Percentiles rank a stretch among this genome's conserved stretches.
Evolutionary conservation across 352 stramenopile species (phyloP).

Genomic region (Hyaloperonospora arabidopsidis): DNA sequence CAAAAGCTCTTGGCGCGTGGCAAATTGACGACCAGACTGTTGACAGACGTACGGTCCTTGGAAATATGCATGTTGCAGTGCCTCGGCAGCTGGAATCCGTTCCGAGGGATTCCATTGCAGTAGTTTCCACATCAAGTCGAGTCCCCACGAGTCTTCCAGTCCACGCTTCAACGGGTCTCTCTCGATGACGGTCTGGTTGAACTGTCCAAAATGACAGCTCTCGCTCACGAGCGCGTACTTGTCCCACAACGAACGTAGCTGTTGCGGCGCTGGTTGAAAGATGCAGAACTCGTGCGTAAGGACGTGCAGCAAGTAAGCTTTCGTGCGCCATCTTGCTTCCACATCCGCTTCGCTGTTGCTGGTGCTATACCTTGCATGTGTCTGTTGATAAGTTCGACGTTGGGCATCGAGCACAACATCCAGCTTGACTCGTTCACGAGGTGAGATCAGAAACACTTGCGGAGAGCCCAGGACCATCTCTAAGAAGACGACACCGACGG

Average conservation of each 20-base stretch:
- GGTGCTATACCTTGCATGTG: conserved; percentile 1
- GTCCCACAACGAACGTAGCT: conserved; percentile 51
- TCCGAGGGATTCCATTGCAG: conserved; percentile 89
- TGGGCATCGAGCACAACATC: conserved; percentile 66
- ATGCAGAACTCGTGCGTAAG: conserved; percentile 82
- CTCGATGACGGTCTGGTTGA: conserved; percentile 86
- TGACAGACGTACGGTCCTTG: conserved; percentile 64
- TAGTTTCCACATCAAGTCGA: conserved; percentile 92
- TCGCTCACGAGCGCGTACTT: conserved; percentile 69
- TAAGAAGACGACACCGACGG: conserved; percentile 92
- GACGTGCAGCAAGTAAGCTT: conserved; percentile 73
- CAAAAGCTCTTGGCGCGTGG: conserved; percentile 49
- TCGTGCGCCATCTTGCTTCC: conserved; percentile 26
- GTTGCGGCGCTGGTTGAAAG: conserved; percentile 50
- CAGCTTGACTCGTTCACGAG: conserved; percentile 86
- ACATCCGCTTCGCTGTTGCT: conserved; percentile 12
- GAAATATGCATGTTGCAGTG: conserved; percentile 85
- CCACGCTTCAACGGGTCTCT: conserved; percentile 88
- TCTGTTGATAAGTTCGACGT: conserved; percentile 20
- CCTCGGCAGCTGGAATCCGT: conserved; percentile 70
- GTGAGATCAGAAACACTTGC: conserved; percentile 73
- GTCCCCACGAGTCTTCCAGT: conserved; percentile 65
- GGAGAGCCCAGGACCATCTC: conserved; percentile 93
- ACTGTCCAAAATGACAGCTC: conserved; percentile 83
- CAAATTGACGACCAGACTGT: conserved; percentile 51